phyloP scores from a whole-genome alignment of 352 stramenopile genomes.

The Globisporangium perplexum region DNA sequence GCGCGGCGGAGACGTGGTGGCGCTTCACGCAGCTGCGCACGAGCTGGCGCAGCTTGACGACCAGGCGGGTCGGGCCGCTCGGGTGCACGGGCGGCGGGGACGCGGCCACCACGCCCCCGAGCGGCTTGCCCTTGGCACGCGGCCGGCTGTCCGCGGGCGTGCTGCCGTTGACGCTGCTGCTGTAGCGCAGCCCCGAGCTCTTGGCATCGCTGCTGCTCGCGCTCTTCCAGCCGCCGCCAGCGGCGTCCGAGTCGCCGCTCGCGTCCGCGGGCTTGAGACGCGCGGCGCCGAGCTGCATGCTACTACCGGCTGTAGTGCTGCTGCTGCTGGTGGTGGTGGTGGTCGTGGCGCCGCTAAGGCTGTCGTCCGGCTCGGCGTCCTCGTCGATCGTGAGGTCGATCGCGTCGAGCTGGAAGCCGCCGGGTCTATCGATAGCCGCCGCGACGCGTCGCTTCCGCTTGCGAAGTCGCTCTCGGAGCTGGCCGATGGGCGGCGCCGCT shows the following conservation, averaged over 20 bases:
- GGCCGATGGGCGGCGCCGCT: not conserved
- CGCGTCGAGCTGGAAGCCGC: slow-evolving; percentile 11
- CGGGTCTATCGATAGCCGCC: slow-evolving; percentile 24
- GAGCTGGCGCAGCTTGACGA: slow-evolving; percentile 32
- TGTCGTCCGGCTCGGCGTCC: slow-evolving; percentile 4
- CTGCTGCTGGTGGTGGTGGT: slow-evolving; percentile 8
- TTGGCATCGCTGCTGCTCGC: slow-evolving; percentile 12
- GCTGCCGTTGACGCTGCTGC: slow-evolving; percentile 15
- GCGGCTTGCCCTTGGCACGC: slow-evolving; percentile 1
- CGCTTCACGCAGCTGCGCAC: slow-evolving; percentile 41
- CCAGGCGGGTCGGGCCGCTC: slow-evolving; percentile 8
- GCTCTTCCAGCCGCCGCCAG: slow-evolving; percentile 9
- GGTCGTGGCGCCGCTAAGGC: slow-evolving; percentile 1
- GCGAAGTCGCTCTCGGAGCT: slow-evolving; percentile 13
- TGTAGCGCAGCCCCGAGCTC: slow-evolving; percentile 11
- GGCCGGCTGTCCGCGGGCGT: slow-evolving; percentile 6
- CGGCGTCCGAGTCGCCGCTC: slow-evolving; percentile 6
- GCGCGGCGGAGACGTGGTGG: slow-evolving; percentile 45
- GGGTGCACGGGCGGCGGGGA: slow-evolving; percentile 2
- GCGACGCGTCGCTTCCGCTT: slow-evolving; percentile 39
- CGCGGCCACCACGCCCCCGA: not conserved
- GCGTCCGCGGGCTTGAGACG: slow-evolving; percentile 7
- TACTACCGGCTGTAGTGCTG: slow-evolving; percentile 1
- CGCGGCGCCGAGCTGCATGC: not conserved
- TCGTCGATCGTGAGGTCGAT: slow-evolving; percentile 17